Conservation (phyloP, 345 rosid species). For the Eucalyptus cladocalyx region DNA sequence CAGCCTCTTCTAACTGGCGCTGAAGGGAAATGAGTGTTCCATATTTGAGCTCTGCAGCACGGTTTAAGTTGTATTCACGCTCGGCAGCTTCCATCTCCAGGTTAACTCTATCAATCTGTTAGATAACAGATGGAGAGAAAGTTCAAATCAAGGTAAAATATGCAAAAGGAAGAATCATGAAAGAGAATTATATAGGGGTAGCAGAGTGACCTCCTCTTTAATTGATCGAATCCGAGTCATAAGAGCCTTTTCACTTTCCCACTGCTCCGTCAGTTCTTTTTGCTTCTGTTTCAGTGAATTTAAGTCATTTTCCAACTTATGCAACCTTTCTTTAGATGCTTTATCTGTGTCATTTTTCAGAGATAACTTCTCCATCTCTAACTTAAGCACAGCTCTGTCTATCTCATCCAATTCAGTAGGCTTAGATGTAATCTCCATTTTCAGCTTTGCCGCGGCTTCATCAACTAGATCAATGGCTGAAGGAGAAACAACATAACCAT, state of each 20-base stretch:
- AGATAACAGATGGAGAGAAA: neutral
- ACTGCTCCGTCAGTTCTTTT: conserved; percentile 61
- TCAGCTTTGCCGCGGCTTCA: conserved; percentile 98
- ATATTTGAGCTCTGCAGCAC: conserved; percentile 89
- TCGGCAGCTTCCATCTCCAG: conserved; percentile 92
- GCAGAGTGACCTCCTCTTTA: conserved; percentile 71
- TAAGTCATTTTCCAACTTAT: conserved; percentile 73
- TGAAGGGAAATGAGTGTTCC: conserved; percentile 88
- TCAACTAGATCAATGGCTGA: conserved; percentile 97
- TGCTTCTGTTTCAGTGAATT: conserved; percentile 56
- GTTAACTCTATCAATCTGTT: conserved; percentile 83
- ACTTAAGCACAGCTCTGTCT: conserved; percentile 76
- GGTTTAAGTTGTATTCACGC: conserved; percentile 75
- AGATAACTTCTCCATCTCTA: conserved; percentile 97
- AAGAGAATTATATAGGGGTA: neutral
- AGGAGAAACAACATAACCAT: neutral
- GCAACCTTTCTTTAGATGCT: conserved; percentile 84
- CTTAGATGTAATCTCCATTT: conserved; percentile 99
- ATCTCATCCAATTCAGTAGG: conserved; percentile 89
- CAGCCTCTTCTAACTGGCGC: conserved; percentile 79
- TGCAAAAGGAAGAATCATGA: neutral
- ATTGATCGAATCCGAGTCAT: conserved; percentile 73
- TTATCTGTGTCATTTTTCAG: conserved; percentile 82
- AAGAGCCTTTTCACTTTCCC: conserved; percentile 70
- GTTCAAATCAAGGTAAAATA: neutral